Conservation (phyloP, 1,139 yeast species). For the Lodderomyces pseudojiufengensis region DNA sequence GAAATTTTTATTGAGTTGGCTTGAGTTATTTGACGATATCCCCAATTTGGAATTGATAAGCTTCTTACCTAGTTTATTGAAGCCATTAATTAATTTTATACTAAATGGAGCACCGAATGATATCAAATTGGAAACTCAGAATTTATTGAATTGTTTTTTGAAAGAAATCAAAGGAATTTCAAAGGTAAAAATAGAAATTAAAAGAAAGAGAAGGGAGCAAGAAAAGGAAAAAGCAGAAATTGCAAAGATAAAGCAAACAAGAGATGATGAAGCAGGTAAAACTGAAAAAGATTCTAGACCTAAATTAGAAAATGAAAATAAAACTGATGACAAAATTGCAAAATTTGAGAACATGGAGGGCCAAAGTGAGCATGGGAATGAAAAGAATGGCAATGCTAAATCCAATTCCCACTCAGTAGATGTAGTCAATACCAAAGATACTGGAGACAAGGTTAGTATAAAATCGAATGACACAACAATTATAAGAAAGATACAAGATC, state of each 20-base stretch:
- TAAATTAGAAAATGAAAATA: constrained; percentile 8
- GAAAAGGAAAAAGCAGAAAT: constrained; percentile 5
- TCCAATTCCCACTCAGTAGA: neutral
- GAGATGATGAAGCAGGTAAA: constrained; percentile 4
- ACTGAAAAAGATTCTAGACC: constrained; percentile 3
- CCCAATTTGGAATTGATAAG: constrained; percentile 88
- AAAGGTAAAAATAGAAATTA: constrained; percentile 56
- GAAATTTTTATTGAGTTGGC: constrained; percentile 89
- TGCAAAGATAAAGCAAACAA: constrained; percentile 1
- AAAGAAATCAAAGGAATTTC: constrained; percentile 77
- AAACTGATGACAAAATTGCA: neutral
- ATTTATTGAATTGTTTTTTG: constrained; percentile 67
- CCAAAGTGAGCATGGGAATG: constrained; percentile 5
- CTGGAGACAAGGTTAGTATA: constrained; percentile 21
- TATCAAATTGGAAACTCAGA: constrained; percentile 81
- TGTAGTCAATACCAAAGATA: neutral
- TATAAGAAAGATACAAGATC: constrained; percentile 13
- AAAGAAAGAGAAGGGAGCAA: constrained; percentile 19
- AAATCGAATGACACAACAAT: constrained; percentile 21
- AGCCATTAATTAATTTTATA: constrained; percentile 76
- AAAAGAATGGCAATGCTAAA: neutral
- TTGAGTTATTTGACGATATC: constrained; percentile 82
- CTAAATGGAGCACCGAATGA: constrained; percentile 80
- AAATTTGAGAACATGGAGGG: neutral
- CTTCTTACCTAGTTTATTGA: constrained; percentile 83